Base-by-base conservation (phyloP, 2,329 filamentous ascomycete genomes). In the Escovopsis weberi region DNA sequence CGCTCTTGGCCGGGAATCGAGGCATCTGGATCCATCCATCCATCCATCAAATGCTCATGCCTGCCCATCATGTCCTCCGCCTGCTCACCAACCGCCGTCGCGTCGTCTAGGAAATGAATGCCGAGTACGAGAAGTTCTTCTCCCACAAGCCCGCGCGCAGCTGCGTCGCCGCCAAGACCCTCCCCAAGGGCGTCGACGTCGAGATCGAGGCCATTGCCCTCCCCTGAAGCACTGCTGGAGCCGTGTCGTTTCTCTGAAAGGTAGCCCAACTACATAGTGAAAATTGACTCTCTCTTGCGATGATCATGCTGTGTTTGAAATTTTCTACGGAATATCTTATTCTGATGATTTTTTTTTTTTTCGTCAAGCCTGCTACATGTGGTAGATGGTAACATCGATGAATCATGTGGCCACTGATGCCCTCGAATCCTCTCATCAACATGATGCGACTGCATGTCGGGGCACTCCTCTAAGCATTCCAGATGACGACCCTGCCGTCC, bases 121-220 rank as follows among this genome's bases (percentile, higher is more conserved):
- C 72, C 51, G 82, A 85, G 57, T 94, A 91, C 62, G 81, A 80
- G 62, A 80, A 86, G 65, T 86, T 80, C 72, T 88, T 89, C 63
- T 65, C 72, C 46, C 80, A 85, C 67, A 88, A 86, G 74, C 86
- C 86, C 18, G 82, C 85, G n/a, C 75, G 85, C 52, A 87, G 81
- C 66, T 94, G 86, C 59, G 85, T 94, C 42, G 86, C 86, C 5
- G 88, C 93, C 50, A 88, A 91, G 72, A 78, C 84, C 53, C 73
- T 94, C 50, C 87, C 87, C 47, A 86, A 88, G 72, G 79, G 80
- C 44, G 86, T 87, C 36, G 80, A 86, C 46, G 79, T 94, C 23
- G 87, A 94, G 72, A 91, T 94, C 59, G 86, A 94, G 72, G 84
- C 79, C 59, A 82, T 91, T 68, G 86, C 86, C 44, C 69, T 82